Evolutionary conservation across 2,329 filamentous ascomycete genomes (phyloP), one percentile per base, ranked within the genome.

Genomic region (Talaromyces albobiverticillius): DNA sequence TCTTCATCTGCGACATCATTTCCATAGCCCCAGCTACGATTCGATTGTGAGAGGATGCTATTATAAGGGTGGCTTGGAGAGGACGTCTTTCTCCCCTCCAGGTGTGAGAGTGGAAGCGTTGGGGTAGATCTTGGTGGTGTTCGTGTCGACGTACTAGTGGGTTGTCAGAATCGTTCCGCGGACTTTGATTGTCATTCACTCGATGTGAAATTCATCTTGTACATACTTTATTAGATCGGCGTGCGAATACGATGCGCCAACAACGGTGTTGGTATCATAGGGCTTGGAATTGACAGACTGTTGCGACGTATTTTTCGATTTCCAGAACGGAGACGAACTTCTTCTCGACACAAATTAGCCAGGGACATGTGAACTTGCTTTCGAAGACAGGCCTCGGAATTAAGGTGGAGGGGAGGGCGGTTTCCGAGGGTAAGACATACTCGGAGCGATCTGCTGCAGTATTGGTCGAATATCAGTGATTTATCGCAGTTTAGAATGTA

Each of bases 191-290:
- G 8, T n/a, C 13, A 41, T 41, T 49, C 36, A n/a, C 26, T 49
- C 36, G n/a, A 26, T 29, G 23, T n/a, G 34, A 49, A n/a, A 16
- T 22, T 32, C 32, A 26, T 87, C 84, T 34, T 43, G 38, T n/a
- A 56, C 54, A 23, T 93, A 88, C 72, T 93, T 95, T 64, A 96
- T 80, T 67, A 96, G 90, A 74, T 97, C 92, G 25, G 93, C 90
- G 73, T 99, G 94, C 13, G 94, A 97, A 70, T 99, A 99, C 43
- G 92, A 88, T 54, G 94, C 94, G 62, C 94, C 94, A 56, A 97
- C 88, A 32, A 99, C 89, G 58, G 93, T 82, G 65, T 79, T 84
- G 48, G 85, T 76, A 62, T 88, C 86, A 68, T 82, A 80, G 49
- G 76, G 69, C 62, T 77, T 82, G 74, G 76, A 78, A 73, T 69